Evolutionary conservation across 2,329 filamentous ascomycete species (phyloP).

Genomic region (Xylariomycetidae sp.): DNA sequence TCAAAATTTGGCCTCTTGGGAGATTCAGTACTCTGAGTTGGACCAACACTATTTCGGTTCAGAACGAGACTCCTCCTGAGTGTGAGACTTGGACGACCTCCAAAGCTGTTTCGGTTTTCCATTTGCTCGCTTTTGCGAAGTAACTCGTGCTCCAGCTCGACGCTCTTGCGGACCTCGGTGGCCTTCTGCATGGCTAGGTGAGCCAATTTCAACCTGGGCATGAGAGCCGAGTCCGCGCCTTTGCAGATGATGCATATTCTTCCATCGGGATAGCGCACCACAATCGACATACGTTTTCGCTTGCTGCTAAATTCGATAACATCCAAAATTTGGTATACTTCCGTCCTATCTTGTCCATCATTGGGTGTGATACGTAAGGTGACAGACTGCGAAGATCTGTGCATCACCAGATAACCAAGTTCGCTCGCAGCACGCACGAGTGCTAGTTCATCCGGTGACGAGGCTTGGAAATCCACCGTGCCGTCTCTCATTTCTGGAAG

Average conservation of each 20-base stretch:
- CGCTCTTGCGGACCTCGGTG: slow-evolving; percentile 56
- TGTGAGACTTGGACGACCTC: slow-evolving; percentile 48
- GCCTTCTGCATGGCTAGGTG: slow-evolving; percentile 74
- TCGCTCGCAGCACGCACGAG: slow-evolving; percentile 82
- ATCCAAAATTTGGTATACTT: slow-evolving; percentile 75
- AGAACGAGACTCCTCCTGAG: slow-evolving; percentile 38
- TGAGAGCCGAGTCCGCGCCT: slow-evolving; percentile 79
- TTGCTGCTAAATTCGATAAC: slow-evolving; percentile 88
- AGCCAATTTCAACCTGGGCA: slow-evolving; percentile 71
- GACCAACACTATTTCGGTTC: slow-evolving; percentile 18
- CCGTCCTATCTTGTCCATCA: slow-evolving; percentile 39
- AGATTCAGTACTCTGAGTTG: slow-evolving; percentile 7
- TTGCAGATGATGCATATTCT: slow-evolving; percentile 84
- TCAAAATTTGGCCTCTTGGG: slow-evolving; percentile 18
- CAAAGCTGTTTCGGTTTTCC: slow-evolving; percentile 51
- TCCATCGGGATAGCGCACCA: slow-evolving; percentile 80
- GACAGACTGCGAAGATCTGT: slow-evolving; percentile 68
- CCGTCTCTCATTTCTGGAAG: slow-evolving; percentile 74
- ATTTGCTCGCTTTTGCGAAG: slow-evolving; percentile 51
- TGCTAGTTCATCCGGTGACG: slow-evolving; percentile 85
- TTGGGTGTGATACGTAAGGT: slow-evolving; percentile 41
- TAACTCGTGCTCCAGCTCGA: slow-evolving; percentile 54
- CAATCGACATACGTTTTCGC: slow-evolving; percentile 84
- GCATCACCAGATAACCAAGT: slow-evolving; percentile 72
- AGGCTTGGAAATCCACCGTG: slow-evolving; percentile 75